Conservation (phyloP, 345 rosid genomes). For the Viola odorata region DNA sequence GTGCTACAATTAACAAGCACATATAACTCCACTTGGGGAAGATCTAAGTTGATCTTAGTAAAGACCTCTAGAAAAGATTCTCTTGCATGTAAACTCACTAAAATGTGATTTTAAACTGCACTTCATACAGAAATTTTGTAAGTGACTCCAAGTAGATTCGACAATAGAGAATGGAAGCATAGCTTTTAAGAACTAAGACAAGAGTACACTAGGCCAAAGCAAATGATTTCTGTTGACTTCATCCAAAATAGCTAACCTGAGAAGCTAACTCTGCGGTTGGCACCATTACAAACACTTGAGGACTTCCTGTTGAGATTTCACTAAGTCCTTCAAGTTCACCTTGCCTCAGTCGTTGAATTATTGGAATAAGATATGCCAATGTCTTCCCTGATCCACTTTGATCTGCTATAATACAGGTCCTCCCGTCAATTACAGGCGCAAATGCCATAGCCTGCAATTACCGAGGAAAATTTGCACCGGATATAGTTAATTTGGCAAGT, state of each 20-base stretch:
- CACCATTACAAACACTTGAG: slow-evolving; percentile 67
- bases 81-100: neutral
- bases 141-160: neutral
- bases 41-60: neutral
- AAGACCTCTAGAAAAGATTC: neutral
- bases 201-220: neutral
- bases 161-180: neutral
- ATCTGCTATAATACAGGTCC: slow-evolving; percentile 84
- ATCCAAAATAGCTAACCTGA: slow-evolving; percentile 45
- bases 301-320: slow-evolving; percentile 52
- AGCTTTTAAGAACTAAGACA: neutral
- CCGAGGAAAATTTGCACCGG: slow-evolving; percentile 6
- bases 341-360: slow-evolving; percentile 76
- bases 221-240: neutral
- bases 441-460: slow-evolving; percentile 81
- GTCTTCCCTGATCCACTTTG: slow-evolving; percentile 99
- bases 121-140: neutral
- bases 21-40: too few species aligned
- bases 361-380: slow-evolving; percentile 76
- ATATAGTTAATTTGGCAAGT: neutral
- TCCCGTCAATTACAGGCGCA: slow-evolving; percentile 59
- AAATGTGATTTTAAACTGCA: neutral
- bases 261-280: slow-evolving; percentile 98
- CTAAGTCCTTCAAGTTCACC: slow-evolving; percentile 73
- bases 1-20: too few species aligned